Conservation (phyloP, 441 rosid species). For the Macaranga tanarius region DNA sequence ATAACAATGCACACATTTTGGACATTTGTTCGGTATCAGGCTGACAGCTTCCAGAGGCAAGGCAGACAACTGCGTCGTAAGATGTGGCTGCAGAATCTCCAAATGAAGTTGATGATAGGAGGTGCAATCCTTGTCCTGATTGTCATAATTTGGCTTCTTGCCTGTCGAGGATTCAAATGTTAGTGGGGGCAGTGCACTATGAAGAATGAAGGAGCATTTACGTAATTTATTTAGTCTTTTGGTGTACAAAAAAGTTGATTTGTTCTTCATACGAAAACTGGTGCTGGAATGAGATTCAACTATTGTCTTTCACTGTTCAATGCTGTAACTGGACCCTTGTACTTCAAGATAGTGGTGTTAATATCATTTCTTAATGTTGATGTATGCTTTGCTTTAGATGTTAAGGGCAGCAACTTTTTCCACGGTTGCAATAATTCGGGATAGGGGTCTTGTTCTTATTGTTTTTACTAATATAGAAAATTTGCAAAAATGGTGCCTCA, state of each 20-base stretch:
- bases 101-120: constrained; percentile 79
- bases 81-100: constrained; percentile 95
- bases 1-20: not conserved
- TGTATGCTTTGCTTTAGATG: not conserved
- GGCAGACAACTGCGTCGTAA: constrained; percentile 87
- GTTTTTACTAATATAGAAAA: too few species aligned
- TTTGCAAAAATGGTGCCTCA: too few species aligned
- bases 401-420: too few species aligned
- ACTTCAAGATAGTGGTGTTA: constrained; percentile 15
- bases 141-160: constrained; percentile 65
- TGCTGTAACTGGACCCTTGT: not conserved
- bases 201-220: not conserved
- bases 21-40: constrained; percentile 36
- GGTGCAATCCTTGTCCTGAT: constrained; percentile 56
- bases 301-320: not conserved
- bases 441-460: too few species aligned
- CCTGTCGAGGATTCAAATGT: constrained; percentile 80
- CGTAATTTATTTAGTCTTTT: constrained; percentile 9
- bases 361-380: constrained; percentile 7
- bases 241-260: constrained; percentile 8
- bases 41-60: constrained; percentile 97
- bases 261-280: not conserved
- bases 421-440: too few species aligned
- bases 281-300: not conserved
- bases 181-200: constrained; percentile 1